These are phyloP conservation scores for Bromus sterilis DNA, from an alignment of 176 grass and related monocot species.

Conservation along the genomic window DNA sequence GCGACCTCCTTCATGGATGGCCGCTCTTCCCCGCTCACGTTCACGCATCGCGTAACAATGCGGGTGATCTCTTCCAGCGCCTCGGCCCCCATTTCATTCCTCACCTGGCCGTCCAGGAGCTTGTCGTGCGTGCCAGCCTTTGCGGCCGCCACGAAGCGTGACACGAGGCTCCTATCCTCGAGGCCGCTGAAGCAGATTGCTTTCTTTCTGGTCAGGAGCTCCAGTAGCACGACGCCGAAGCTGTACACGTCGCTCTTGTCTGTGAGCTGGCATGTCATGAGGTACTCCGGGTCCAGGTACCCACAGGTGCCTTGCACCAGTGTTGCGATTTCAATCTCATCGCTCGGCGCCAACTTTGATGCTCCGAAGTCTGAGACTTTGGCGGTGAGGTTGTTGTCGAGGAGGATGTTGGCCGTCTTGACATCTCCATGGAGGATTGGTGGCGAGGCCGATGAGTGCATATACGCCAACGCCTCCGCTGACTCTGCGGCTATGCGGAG, in stretches of 20 bases:
- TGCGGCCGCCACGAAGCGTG: background rate
- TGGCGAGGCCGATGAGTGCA: conserved; percentile 31
- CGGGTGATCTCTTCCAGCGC: conserved; percentile 23
- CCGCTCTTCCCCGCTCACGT: conserved; percentile 29
- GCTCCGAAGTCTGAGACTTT: conserved; percentile 49
- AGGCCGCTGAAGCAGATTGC: conserved; percentile 26
- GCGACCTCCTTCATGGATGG: conserved; percentile 43
- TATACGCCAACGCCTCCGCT: conserved; percentile 32
- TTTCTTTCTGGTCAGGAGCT: conserved; percentile 51
- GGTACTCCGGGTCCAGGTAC: conserved; percentile 55
- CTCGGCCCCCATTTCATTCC: conserved; percentile 6
- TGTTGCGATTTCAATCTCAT: conserved; percentile 20
- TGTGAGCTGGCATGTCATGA: conserved; percentile 36
- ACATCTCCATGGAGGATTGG: conserved; percentile 40
- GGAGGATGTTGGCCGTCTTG: conserved; percentile 37
- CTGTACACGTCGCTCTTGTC: conserved; percentile 57
- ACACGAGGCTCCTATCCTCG: conserved; percentile 11
- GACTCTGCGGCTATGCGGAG: conserved; percentile 38
- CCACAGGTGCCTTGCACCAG: conserved; percentile 56
- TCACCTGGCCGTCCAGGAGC: conserved; percentile 26
- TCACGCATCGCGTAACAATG: conserved; percentile 28
- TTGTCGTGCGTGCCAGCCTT: background rate
- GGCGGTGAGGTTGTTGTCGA: conserved; percentile 25
- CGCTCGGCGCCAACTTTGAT: conserved; percentile 11
- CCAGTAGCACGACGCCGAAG: conserved; percentile 47